Percentiles rank a stretch among this genome's conserved stretches.
These are phyloP conservation scores for Gracilariopsis chorda DNA, from an alignment of 23 red algal species.

Conservation along the genomic window DNA sequence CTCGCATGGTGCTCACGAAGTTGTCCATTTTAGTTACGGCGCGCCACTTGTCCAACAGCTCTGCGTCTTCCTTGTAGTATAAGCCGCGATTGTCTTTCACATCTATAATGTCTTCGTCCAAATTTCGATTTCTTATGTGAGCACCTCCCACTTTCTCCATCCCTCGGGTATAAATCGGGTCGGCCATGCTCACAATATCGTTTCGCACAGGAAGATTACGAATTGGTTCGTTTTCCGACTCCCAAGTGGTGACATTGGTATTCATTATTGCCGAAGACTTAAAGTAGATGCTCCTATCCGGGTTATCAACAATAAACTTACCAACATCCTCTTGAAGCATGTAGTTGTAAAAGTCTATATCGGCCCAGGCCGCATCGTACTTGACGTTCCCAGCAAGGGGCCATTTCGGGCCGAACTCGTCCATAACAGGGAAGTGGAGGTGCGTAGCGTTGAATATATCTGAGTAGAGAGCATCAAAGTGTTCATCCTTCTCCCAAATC, in stretches of 20 bases:
- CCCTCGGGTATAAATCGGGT: not conserved
- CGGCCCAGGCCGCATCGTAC: constrained; percentile 60
- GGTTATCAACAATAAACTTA: constrained; percentile 44
- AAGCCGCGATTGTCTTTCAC: constrained; percentile 30
- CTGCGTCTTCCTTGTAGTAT: constrained; percentile 50
- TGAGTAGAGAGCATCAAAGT: constrained; percentile 41
- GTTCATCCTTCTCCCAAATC: constrained; percentile 76
- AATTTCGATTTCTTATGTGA: constrained; percentile 67
- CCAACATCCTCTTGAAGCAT: constrained; percentile 58
- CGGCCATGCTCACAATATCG: not conserved
- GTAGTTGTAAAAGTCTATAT: constrained; percentile 72
- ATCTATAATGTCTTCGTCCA: constrained; percentile 56
- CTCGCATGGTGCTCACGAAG: constrained; percentile 40
- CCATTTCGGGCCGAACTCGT: constrained; percentile 21
- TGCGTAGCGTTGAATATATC: constrained; percentile 61
- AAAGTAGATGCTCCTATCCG: constrained; percentile 67
- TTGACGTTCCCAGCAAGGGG: constrained; percentile 32
- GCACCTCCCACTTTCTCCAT: constrained; percentile 43
- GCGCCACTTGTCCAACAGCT: constrained; percentile 60
- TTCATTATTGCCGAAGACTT: constrained; percentile 71
- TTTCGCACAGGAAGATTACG: constrained; percentile 23
- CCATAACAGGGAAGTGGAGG: constrained; percentile 33
- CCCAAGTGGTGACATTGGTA: constrained; percentile 64
- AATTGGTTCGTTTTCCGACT: constrained; percentile 66
- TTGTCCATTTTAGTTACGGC: constrained; percentile 24